Base-by-base conservation (phyloP, 2,329 filamentous ascomycete genomes). In the Monosporascus sp. region DNA sequence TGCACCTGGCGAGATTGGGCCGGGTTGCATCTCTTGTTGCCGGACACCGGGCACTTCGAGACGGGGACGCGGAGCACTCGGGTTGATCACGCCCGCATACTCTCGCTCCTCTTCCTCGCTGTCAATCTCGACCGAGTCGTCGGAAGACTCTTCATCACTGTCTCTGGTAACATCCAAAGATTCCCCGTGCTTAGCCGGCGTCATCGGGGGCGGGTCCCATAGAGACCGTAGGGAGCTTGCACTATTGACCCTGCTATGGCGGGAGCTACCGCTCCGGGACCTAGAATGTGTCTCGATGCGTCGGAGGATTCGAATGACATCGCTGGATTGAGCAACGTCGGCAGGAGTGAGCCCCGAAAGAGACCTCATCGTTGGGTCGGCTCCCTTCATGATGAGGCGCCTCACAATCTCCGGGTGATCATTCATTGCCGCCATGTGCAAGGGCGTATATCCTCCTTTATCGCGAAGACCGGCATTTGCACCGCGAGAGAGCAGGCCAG, bases 361-460 rank as follows among this genome's bases (percentile, higher is more conserved):
- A 64, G 85, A 92, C 60, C 85, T 80, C 55, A 88, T 76, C 45
- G 80, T 84, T 34, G 87, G 82, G 69, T 91, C 86, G 2, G 88
- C 89, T 40, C 89, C 88, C 41, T 83, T 81, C 24, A 88, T 76
- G 60, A 92, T 84, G 54, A 96, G 78, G 16, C 87, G 83, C 55
- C 87, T 81, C 16, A 93, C 86, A 60, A 94, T 90, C 65, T 91
- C 85, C 11, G 83, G 75, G 64, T 91, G 86, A 57, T 86, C 83
- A 68, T 88, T 86, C 64, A 95, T 80, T 26, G 88, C 85, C 20
- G 91, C 90, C 66, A 93, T 82, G 69, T 95, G 90, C 73, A 95
- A 80, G 16, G 91, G 85, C 5, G 89, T 91, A 69, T 90, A 93
- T 22, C 90, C 90, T 49, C 87, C 87, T 57, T 85, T 87, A 66